phyloP scores from a whole-genome alignment of 2,329 filamentous ascomycete genomes.

The Diplodia sapinea region DNA sequence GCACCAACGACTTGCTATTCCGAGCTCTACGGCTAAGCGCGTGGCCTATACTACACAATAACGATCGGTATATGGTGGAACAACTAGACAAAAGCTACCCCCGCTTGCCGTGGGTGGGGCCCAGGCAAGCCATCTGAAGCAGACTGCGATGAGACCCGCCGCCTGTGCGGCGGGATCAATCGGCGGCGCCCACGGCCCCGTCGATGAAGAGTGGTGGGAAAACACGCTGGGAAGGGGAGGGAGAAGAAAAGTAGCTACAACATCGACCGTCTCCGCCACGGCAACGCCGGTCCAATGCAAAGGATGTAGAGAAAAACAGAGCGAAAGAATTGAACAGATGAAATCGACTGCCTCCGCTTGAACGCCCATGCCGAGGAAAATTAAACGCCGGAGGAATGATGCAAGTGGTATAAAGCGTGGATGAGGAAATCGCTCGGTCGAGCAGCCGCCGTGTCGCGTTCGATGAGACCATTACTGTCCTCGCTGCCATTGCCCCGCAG shows the following conservation, averaged over 20 bases:
- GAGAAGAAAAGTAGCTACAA: conserved; percentile 6
- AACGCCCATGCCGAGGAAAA: conserved; percentile 27
- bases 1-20: conserved; percentile 21
- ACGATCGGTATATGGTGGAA: conserved; percentile 28
- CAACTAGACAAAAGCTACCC: conserved; percentile 1
- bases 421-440: conserved; percentile 30
- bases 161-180: conserved; percentile 6
- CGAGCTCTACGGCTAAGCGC: conserved; percentile 13
- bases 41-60: conserved; percentile 32
- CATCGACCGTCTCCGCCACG: conserved; percentile 13
- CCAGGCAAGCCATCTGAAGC: neutral
- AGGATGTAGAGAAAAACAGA: conserved; percentile 23
- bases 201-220: neutral
- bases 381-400: conserved; percentile 29
- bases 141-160: conserved; percentile 12
- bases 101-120: neutral
- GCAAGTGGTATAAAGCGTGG: conserved; percentile 32
- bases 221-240: conserved; percentile 1
- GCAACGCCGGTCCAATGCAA: conserved; percentile 30
- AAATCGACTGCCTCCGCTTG: conserved; percentile 19
- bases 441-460: conserved; percentile 27
- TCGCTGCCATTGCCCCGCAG: conserved; percentile 17
- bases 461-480: conserved; percentile 19
- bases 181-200: neutral
- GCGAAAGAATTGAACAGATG: conserved; percentile 20